These are phyloP conservation scores for Neurospora africana DNA, from an alignment of 495 filamentous ascomycete genomes.

Conservation along the genomic window DNA sequence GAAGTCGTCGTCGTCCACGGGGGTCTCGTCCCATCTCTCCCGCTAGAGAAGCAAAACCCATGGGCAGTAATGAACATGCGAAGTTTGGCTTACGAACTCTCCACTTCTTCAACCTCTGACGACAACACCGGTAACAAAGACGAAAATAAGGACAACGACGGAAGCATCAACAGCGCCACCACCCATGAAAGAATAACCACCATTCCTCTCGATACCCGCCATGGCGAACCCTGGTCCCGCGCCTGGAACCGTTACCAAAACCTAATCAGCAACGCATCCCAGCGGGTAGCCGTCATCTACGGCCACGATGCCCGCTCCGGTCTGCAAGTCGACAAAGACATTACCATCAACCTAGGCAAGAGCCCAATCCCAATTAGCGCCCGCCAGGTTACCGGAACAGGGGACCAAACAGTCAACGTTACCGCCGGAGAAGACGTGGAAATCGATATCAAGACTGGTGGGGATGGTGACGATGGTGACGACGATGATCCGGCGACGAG, in stretches of 20 bases:
- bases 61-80: slow-evolving; percentile 86
- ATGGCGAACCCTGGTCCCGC: slow-evolving; percentile 58
- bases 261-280: slow-evolving; percentile 3
- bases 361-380: background rate
- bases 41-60: slow-evolving; percentile 65
- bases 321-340: slow-evolving; percentile 34
- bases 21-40: slow-evolving; percentile 65
- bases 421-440: background rate
- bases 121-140: background rate
- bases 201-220: slow-evolving; percentile 45
- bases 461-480: background rate
- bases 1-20: slow-evolving; percentile 71
- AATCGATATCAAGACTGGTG: background rate
- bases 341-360: slow-evolving; percentile 7
- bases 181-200: slow-evolving; percentile 25
- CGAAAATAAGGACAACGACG: background rate
- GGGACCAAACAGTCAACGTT: background rate
- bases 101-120: background rate
- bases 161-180: background rate
- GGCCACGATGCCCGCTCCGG: slow-evolving; percentile 74
- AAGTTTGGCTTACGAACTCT: slow-evolving; percentile 38
- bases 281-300: slow-evolving; percentile 54
- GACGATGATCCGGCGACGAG: background rate
- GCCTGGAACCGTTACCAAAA: slow-evolving; percentile 38
- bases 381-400: background rate